A percentile compares a stretch with the other conserved stretches of the same genome.
phyloP scores from a whole-genome alignment of 2,329 filamentous ascomycete genomes.

The Gyromitra esculenta region DNA sequence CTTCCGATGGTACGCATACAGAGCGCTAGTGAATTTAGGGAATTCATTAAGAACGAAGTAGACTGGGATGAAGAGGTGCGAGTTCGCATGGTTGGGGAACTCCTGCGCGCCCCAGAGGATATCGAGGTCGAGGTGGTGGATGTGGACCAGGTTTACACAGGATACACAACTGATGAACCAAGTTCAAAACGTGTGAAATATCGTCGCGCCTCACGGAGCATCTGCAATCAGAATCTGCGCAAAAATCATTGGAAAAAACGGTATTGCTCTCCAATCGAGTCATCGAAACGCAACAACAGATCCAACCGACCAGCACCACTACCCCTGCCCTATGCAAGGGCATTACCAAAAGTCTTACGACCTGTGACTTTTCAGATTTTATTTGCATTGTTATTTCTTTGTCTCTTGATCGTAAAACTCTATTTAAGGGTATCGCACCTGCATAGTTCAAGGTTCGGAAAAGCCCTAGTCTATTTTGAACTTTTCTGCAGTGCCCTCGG shows the following conservation, averaged over 20 bases:
- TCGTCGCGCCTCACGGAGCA: slow-evolving; percentile 14
- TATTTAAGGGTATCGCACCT: not conserved
- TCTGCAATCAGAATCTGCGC: slow-evolving; percentile 5
- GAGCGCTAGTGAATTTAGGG: slow-evolving; percentile 11
- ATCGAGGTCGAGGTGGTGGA: slow-evolving; percentile 15
- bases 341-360: slow-evolving; percentile 7
- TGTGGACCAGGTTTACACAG: slow-evolving; percentile 20
- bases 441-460: not conserved
- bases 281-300: slow-evolving; percentile 11
- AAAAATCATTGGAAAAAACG: slow-evolving; percentile 9
- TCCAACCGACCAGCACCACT: not conserved
- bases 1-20: slow-evolving; percentile 31
- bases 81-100: not conserved
- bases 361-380: slow-evolving; percentile 2
- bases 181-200: not conserved
- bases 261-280: not conserved
- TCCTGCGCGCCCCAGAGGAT: slow-evolving; percentile 8
- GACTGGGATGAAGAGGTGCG: not conserved
- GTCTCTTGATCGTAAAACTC: not conserved
- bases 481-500: not conserved
- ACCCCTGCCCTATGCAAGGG: not conserved
- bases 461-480: not conserved
- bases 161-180: not conserved
- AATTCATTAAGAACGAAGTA: not conserved
- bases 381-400: slow-evolving; percentile 2